phyloP scores from a whole-genome alignment of 805 yeast species.

The Saturnispora ahearnii region DNA sequence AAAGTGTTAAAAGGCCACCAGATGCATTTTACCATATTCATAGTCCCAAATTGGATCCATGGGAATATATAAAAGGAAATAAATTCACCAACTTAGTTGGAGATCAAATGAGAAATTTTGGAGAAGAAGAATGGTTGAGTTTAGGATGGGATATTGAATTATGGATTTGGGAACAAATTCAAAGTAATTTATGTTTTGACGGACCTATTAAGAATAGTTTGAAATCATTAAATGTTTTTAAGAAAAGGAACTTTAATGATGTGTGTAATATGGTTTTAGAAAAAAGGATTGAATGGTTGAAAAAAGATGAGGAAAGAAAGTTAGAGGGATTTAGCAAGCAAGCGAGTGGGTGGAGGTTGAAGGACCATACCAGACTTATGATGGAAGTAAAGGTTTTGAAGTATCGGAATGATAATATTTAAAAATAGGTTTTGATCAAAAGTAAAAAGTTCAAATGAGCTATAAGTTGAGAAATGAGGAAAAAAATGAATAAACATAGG shows the following conservation, averaged over 20 bases:
- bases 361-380: conserved; percentile 4
- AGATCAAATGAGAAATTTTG: conserved; percentile 20
- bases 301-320: conserved; percentile 13
- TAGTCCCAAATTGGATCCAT: conserved; percentile 43
- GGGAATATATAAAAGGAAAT: conserved; percentile 23
- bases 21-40: conserved; percentile 36
- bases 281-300: conserved; percentile 21
- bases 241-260: conserved; percentile 11
- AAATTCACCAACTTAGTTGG: conserved; percentile 14
- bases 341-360: conserved; percentile 10
- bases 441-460: not conserved
- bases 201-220: conserved; percentile 2
- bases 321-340: not conserved
- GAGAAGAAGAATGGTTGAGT: conserved; percentile 15
- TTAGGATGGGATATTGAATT: conserved; percentile 21
- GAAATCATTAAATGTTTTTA: conserved; percentile 17
- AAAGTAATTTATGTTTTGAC: conserved; percentile 18
- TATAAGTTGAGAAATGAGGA: not conserved
- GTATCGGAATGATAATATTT: not conserved
- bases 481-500: not conserved
- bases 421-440: not conserved
- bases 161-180: conserved; percentile 18
- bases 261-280: conserved; percentile 18
- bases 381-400: not conserved
- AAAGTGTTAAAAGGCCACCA: conserved; percentile 13